Evolutionary conservation across 306 rosid species (phyloP).

Genomic region (Alnus glutinosa): DNA sequence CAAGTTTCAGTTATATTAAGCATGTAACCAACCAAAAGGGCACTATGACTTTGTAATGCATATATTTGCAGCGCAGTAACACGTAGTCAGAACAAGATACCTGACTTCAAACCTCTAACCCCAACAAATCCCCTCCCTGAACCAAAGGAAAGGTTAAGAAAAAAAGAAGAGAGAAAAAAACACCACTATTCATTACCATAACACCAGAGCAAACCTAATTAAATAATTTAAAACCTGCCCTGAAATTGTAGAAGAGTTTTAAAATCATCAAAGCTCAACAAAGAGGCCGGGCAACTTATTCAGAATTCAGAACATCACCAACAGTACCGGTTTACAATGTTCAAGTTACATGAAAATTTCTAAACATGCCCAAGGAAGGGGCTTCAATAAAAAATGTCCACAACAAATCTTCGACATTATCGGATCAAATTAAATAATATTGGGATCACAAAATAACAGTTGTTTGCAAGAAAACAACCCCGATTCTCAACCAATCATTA

Average conservation of each 20-base stretch:
- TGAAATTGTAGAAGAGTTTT: conserved; percentile 28
- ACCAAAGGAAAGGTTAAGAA: not conserved
- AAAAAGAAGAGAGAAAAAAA: not conserved
- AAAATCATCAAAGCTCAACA: conserved; percentile 26
- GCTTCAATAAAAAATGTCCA: conserved; percentile 32
- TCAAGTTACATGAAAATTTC: conserved; percentile 41
- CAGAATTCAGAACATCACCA: conserved; percentile 35
- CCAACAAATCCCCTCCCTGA: not conserved
- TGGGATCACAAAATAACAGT: conserved; percentile 1
- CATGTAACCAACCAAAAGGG: not conserved
- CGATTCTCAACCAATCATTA: conserved; percentile 66
- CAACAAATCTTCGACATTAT: conserved; percentile 54
- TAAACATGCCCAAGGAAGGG: conserved; percentile 25
- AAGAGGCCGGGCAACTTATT: conserved; percentile 48
- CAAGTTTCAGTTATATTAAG: not conserved
- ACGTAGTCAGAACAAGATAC: not conserved
- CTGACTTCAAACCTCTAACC: not conserved
- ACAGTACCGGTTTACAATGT: conserved; percentile 24
- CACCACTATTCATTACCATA: not conserved
- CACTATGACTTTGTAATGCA: not conserved
- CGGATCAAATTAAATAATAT: conserved; percentile 38
- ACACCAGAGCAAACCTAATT: not conserved
- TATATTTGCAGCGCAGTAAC: not conserved
- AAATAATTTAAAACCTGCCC: conserved; percentile 17
- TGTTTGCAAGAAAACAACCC: not conserved